A percentile compares a stretch with the other conserved stretches of the same genome.
Conservation (phyloP, 495 filamentous ascomycete genomes). For the Lepidopterella palustris region DNA sequence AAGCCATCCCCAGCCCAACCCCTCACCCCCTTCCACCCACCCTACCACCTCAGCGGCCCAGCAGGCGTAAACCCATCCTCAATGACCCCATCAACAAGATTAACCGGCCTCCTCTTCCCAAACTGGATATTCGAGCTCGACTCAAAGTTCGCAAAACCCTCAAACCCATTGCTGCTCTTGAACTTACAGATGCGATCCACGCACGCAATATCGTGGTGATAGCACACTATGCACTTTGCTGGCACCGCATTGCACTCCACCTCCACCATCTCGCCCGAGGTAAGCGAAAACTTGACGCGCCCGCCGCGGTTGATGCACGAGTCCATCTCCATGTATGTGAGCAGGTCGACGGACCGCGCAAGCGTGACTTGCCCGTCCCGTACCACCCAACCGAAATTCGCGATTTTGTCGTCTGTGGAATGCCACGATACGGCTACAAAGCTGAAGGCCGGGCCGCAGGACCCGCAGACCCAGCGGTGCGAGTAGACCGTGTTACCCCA, state of each 20-base stretch:
- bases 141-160: not conserved
- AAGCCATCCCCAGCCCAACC: too few relatives aligned
- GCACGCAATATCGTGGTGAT: not conserved
- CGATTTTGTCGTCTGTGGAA: not conserved
- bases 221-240: not conserved
- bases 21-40: too few relatives aligned
- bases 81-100: not conserved
- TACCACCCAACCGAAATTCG: not conserved
- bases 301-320: not conserved
- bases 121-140: slow-evolving; percentile 1
- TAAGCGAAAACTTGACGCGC: not conserved
- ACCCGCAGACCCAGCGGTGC: not conserved
- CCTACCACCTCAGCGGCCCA: too few relatives aligned
- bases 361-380: not conserved
- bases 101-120: slow-evolving; percentile 1
- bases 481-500: slow-evolving; percentile 2
- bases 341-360: not conserved
- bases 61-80: slow-evolving; percentile 1
- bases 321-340: slow-evolving; percentile 3
- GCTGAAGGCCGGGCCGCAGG: not conserved
- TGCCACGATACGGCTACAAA: not conserved
- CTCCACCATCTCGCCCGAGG: not conserved
- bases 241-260: slow-evolving; percentile 1
- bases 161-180: not conserved
- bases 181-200: slow-evolving; percentile 2